Evolutionary conservation across 75 land plant genomes (phyloP).

Genomic region (Cupressus sempervirens): DNA sequence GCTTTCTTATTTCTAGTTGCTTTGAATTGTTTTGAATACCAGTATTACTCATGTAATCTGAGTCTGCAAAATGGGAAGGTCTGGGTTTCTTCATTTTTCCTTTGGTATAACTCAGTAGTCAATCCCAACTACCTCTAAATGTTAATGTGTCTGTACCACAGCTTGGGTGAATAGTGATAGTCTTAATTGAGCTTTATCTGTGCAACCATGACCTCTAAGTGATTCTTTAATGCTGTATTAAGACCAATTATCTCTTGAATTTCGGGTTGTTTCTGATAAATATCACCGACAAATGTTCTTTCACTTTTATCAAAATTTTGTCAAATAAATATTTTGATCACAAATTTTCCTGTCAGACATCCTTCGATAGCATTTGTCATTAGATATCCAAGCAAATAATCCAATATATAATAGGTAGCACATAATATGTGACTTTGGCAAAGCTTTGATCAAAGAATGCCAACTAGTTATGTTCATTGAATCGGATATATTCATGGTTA

Average conservation of each 20-base stretch:
- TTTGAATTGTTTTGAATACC: slow-evolving; percentile 1
- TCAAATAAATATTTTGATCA: too few relatives aligned
- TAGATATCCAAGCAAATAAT: too few relatives aligned
- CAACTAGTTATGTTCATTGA: not conserved
- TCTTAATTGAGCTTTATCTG: too few relatives aligned
- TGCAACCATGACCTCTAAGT: too few relatives aligned
- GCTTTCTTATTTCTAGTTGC: not conserved
- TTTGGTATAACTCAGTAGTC: too few relatives aligned
- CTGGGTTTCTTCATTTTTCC: too few relatives aligned
- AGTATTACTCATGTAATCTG: not conserved
- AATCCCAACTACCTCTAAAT: too few relatives aligned
- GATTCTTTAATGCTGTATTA: too few relatives aligned
- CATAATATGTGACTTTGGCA: not conserved
- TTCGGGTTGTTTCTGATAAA: not conserved
- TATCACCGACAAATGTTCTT: not conserved
- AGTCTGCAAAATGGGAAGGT: too few relatives aligned
- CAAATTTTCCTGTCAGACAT: not conserved
- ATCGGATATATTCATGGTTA: not conserved
- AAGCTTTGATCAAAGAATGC: not conserved
- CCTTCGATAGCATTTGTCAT: not conserved
- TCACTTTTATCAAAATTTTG: not conserved
- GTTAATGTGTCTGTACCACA: too few relatives aligned
- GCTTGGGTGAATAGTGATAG: too few relatives aligned
- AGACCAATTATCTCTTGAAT: too few relatives aligned
- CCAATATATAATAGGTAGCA: not conserved